phyloP scores from a whole-genome alignment of 2,329 filamentous ascomycete genomes.

The Colletotrichum sp. region DNA sequence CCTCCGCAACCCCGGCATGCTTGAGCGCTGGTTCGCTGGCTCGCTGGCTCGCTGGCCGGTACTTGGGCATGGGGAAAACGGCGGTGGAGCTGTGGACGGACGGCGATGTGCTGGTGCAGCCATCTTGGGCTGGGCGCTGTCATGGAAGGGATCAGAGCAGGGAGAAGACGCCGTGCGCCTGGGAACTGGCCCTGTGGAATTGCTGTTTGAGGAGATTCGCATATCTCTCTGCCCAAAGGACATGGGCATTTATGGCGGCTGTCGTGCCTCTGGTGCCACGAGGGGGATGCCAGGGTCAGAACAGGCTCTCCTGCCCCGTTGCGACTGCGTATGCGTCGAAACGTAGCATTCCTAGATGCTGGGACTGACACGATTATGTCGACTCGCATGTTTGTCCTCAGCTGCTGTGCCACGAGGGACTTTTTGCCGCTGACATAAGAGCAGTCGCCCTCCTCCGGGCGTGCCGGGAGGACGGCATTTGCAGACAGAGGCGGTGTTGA shows the following conservation, averaged over 20 bases:
- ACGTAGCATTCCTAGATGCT: background rate
- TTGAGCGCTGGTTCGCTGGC: slow-evolving; percentile 2
- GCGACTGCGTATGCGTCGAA: background rate
- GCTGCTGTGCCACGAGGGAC: background rate
- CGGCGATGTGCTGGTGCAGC: background rate
- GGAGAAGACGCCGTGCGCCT: background rate
- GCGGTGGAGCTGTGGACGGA: background rate
- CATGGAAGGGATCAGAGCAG: slow-evolving; percentile 12
- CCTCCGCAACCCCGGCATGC: background rate
- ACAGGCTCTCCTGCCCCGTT: slow-evolving; percentile 1
- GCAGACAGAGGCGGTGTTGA: background rate
- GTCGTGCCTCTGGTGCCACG: background rate
- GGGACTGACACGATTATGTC: background rate
- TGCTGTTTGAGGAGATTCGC: background rate
- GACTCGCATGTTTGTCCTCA: background rate
- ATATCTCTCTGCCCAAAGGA: background rate
- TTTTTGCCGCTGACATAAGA: slow-evolving; percentile 7
- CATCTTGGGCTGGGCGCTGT: slow-evolving; percentile 10
- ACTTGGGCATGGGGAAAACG: background rate
- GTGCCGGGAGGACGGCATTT: background rate
- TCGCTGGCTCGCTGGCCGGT: background rate
- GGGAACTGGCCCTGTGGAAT: background rate
- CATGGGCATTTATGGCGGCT: background rate
- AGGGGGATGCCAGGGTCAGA: background rate
- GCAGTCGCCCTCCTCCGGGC: background rate